A percentile compares a stretch with the other conserved stretches of the same genome.
These are phyloP conservation scores for Conticribra guillardii DNA, from an alignment of 108 stramenopile genomes.

Conservation along the genomic window DNA sequence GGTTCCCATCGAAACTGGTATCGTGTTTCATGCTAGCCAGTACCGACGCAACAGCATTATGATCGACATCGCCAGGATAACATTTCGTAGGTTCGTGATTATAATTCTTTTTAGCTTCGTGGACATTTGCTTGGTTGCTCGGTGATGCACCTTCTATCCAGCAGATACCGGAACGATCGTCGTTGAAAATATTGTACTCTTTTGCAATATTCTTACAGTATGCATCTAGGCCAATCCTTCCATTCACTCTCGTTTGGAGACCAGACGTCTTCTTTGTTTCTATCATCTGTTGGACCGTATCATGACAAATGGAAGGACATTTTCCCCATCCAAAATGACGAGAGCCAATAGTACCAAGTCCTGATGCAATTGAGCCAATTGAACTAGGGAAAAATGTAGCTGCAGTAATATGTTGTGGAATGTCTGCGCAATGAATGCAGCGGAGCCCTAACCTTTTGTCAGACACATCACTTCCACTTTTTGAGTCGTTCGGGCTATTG, in stretches of 20 bases:
- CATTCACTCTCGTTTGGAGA: slow-evolving; percentile 38
- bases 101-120: not conserved
- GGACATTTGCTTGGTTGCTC: not conserved
- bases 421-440: slow-evolving; percentile 48
- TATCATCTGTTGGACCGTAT: slow-evolving; percentile 37
- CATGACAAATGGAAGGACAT: slow-evolving; percentile 38
- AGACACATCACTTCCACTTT: slow-evolving; percentile 20
- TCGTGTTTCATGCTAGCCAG: slow-evolving; percentile 40
- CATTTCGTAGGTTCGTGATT: not conserved
- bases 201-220: slow-evolving; percentile 49
- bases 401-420: slow-evolving; percentile 40
- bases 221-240: slow-evolving; percentile 52
- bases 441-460: slow-evolving; percentile 47
- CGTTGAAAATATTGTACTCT: slow-evolving; percentile 38
- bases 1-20: slow-evolving; percentile 31
- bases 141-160: slow-evolving; percentile 26
- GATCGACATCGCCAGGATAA: slow-evolving; percentile 12
- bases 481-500: slow-evolving; percentile 17
- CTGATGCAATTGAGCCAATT: slow-evolving; percentile 49
- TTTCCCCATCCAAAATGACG: slow-evolving; percentile 54
- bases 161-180: slow-evolving; percentile 37
- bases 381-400: slow-evolving; percentile 53
- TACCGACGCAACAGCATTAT: slow-evolving; percentile 38
- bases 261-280: slow-evolving; percentile 48
- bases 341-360: slow-evolving; percentile 51